phyloP scores from a whole-genome alignment of 2,329 filamentous ascomycete species.

The Sarocladium kiliense region DNA sequence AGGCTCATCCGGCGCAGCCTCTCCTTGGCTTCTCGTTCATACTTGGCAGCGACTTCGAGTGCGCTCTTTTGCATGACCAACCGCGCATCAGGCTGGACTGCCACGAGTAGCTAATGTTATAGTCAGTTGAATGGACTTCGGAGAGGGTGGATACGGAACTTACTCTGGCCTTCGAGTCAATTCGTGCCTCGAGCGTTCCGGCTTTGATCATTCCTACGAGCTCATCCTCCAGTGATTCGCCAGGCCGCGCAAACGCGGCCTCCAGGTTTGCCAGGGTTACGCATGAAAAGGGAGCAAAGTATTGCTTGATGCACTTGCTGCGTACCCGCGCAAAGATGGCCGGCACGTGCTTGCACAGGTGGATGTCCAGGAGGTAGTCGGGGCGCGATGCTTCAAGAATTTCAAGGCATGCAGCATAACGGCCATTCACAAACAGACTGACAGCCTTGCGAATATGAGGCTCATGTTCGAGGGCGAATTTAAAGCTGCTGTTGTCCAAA shows the following conservation, averaged over 20 bases:
- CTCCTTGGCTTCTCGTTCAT: slow-evolving; percentile 70
- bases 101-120: slow-evolving; percentile 60
- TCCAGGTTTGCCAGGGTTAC: slow-evolving; percentile 78
- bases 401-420: slow-evolving; percentile 79
- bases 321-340: slow-evolving; percentile 70
- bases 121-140: slow-evolving; percentile 10
- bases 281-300: slow-evolving; percentile 83
- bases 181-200: slow-evolving; percentile 34
- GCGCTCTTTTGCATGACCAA: slow-evolving; percentile 65
- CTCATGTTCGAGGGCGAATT: slow-evolving; percentile 84
- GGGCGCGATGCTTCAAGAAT: slow-evolving; percentile 75
- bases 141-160: slow-evolving; percentile 12
- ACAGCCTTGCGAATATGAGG: slow-evolving; percentile 92
- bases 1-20: slow-evolving; percentile 75
- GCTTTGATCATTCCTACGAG: slow-evolving; percentile 72
- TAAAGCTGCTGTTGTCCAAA: slow-evolving; percentile 75
- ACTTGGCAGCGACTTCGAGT: slow-evolving; percentile 62
- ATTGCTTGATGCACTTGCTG: slow-evolving; percentile 88
- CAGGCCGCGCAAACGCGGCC: slow-evolving; percentile 63
- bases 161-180: slow-evolving; percentile 78
- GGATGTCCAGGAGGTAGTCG: slow-evolving; percentile 87
- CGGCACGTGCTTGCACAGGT: slow-evolving; percentile 70
- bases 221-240: slow-evolving; percentile 65
- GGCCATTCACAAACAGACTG: slow-evolving; percentile 80
- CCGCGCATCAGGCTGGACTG: slow-evolving; percentile 62